These are phyloP conservation scores for Syzygium jambos DNA, from an alignment of 345 rosid species.

Conservation along the genomic window DNA sequence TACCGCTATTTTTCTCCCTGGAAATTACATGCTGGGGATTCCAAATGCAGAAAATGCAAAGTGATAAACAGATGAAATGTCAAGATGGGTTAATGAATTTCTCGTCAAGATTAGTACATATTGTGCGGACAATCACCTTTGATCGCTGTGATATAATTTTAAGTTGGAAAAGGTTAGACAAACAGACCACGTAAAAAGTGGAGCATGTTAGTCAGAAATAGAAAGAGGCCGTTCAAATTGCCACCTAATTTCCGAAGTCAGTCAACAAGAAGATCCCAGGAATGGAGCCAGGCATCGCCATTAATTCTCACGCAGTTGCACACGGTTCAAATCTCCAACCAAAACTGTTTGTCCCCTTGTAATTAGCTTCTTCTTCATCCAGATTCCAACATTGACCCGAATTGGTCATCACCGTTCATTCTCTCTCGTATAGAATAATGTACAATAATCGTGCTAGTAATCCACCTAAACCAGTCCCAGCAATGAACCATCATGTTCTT, in stretches of 20 bases:
- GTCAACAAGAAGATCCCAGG: not conserved
- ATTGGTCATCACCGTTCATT: not conserved
- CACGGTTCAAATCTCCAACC: not conserved
- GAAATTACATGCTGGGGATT: not conserved
- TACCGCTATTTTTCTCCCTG: not conserved
- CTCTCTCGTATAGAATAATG: not conserved
- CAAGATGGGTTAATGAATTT: not conserved
- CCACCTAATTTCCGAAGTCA: not conserved
- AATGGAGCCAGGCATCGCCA: not conserved
- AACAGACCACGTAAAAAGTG: not conserved
- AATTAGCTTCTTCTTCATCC: not conserved
- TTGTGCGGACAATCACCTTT: not conserved
- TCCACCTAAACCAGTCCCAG: not conserved
- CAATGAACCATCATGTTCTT: not conserved
- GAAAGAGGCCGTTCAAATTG: not conserved
- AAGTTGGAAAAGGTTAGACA: not conserved
- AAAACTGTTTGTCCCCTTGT: not conserved
- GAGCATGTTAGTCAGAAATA: not conserved
- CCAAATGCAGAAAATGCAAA: not conserved
- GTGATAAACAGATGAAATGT: not conserved
- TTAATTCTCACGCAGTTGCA: not conserved
- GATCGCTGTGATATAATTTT: not conserved
- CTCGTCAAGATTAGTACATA: not conserved
- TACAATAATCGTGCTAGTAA: not conserved
- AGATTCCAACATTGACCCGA: not conserved